Conservation (phyloP, 2,329 filamentous ascomycete species). For the Fusarium longipes region DNA sequence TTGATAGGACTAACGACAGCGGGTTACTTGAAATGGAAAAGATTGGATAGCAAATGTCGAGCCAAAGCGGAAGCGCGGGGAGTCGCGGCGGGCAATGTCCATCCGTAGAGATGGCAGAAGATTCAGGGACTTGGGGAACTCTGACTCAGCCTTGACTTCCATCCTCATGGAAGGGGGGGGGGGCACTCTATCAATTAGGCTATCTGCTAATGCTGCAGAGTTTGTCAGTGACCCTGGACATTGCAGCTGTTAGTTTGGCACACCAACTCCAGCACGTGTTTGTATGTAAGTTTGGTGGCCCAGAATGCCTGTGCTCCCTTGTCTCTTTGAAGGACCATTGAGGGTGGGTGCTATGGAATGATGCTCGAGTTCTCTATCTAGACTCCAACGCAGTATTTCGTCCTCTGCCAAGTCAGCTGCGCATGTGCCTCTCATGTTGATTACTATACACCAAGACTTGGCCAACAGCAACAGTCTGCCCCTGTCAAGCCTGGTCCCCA, state of each 20-base stretch:
- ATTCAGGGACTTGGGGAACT: not conserved
- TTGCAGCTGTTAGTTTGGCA: constrained; percentile 33
- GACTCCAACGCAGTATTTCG: not conserved
- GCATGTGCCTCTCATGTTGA: constrained; percentile 1
- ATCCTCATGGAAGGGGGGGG: not conserved
- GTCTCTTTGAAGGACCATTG: not conserved
- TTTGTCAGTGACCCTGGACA: constrained; percentile 22
- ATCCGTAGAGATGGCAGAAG: not conserved
- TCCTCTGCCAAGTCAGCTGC: not conserved
- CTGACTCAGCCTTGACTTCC: not conserved
- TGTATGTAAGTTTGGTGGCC: not conserved
- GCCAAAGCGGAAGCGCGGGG: constrained; percentile 22
- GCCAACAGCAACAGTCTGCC: not conserved
- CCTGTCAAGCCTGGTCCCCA: constrained; percentile 7
- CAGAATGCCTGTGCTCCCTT: not conserved
- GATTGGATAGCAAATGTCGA: not conserved
- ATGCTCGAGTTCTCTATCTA: not conserved
- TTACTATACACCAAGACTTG: not conserved
- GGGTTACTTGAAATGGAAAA: constrained; percentile 26
- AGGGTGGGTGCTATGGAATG: not conserved
- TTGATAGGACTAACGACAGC: constrained; percentile 2
- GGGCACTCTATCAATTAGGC: constrained; percentile 29
- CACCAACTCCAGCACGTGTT: constrained; percentile 20
- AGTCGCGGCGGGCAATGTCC: constrained; percentile 23
- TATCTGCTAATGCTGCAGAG: constrained; percentile 15